Percentiles rank a stretch among this genome's conserved stretches.
Evolutionary conservation across 2,329 filamentous ascomycete species (phyloP).

Genomic region (Pseudocercospora macadamiae): DNA sequence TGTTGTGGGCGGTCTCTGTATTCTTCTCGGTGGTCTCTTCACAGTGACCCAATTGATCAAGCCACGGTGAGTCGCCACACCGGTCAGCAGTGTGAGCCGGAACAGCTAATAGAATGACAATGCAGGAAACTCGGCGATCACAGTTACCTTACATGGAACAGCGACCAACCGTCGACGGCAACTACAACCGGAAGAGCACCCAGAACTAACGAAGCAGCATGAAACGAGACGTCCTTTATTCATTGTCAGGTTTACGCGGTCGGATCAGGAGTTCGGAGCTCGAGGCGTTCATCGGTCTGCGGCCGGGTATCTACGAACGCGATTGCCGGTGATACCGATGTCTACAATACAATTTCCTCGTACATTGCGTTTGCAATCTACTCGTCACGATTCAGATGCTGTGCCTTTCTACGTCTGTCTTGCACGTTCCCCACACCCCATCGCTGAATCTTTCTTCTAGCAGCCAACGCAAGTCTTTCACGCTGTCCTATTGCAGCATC

Average conservation of each 20-base stretch:
- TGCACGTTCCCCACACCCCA: neutral
- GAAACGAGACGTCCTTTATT: conserved; percentile 21
- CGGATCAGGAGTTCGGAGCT: conserved; percentile 26
- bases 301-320: conserved; percentile 16
- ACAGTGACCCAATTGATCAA: conserved; percentile 88
- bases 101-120: conserved; percentile 19
- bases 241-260: conserved; percentile 26
- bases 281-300: conserved; percentile 19
- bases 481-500: conserved; percentile 6
- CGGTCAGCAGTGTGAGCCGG: neutral
- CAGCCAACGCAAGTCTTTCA: neutral
- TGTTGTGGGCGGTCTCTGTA: conserved; percentile 89
- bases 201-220: conserved; percentile 37
- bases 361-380: conserved; percentile 13
- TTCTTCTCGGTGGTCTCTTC: conserved; percentile 84
- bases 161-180: conserved; percentile 63
- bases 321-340: conserved; percentile 11
- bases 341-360: conserved; percentile 8
- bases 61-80: conserved; percentile 68
- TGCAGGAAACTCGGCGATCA: conserved; percentile 93
- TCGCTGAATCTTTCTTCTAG: neutral
- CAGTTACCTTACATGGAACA: conserved; percentile 96
- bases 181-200: conserved; percentile 51
- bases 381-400: conserved; percentile 6
- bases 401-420: neutral